A percentile compares a stretch with the other conserved stretches of the same genome.
Evolutionary conservation across 441 rosid species (phyloP).

Genomic region (Populus hybrid): DNA sequence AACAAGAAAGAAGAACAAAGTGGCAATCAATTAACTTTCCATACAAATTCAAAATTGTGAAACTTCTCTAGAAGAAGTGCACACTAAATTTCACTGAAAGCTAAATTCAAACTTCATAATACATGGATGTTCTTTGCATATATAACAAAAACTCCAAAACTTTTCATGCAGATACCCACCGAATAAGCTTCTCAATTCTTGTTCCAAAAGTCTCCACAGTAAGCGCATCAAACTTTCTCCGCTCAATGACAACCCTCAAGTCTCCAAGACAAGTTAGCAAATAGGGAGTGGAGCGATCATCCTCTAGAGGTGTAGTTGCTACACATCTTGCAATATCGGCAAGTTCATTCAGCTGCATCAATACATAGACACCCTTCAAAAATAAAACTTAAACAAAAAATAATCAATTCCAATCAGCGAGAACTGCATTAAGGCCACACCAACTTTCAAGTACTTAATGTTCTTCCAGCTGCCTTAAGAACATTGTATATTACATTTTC

Average conservation of each 20-base stretch:
- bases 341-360: slow-evolving; percentile 89
- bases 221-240: slow-evolving; percentile 90
- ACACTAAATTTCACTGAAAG: background rate
- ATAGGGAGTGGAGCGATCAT: slow-evolving; percentile 67
- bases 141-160: slow-evolving; percentile 1
- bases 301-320: slow-evolving; percentile 75
- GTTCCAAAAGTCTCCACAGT: slow-evolving; percentile 95
- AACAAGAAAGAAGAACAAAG: background rate
- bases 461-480: background rate
- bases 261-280: slow-evolving; percentile 83
- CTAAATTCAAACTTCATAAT: background rate
- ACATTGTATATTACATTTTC: background rate
- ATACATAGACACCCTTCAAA: slow-evolving; percentile 6
- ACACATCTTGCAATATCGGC: slow-evolving; percentile 96
- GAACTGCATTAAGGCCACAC: background rate
- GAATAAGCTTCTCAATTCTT: slow-evolving; percentile 90
- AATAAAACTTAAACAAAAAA: slow-evolving; percentile 5
- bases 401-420: background rate
- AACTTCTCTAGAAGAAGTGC: slow-evolving; percentile 10
- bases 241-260: slow-evolving; percentile 75
- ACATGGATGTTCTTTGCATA: background rate
- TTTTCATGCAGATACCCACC: slow-evolving; percentile 43
- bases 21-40: slow-evolving; percentile 14
- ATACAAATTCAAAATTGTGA: slow-evolving; percentile 13
- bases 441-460: background rate